phyloP scores from a whole-genome alignment of 2,329 filamentous ascomycete species.

The Parafenestella ontariensis region DNA sequence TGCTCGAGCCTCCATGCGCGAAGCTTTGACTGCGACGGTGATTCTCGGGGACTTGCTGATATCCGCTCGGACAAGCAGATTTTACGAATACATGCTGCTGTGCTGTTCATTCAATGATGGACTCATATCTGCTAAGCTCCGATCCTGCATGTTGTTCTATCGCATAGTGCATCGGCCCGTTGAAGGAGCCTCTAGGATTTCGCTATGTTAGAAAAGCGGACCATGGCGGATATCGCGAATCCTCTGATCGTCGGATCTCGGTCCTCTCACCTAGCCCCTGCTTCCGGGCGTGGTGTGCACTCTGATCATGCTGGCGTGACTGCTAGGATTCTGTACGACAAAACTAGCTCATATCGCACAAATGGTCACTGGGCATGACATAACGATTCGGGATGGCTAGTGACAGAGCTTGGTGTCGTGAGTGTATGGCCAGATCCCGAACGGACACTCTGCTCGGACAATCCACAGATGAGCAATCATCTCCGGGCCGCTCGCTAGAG shows the following conservation, averaged over 20 bases:
- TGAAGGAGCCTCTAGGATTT: neutral
- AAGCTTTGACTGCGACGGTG: conserved; percentile 4
- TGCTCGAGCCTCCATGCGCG: conserved; percentile 18
- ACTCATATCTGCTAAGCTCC: conserved; percentile 3
- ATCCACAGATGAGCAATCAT: conserved; percentile 6
- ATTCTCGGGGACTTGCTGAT: conserved; percentile 18
- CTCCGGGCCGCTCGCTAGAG: conserved; percentile 16
- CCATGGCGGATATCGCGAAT: conserved; percentile 9
- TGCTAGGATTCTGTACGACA: conserved; percentile 31
- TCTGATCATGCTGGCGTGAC: conserved; percentile 33
- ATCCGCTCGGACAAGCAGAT: no score
- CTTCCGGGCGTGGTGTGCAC: conserved; percentile 6
- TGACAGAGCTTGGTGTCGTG: conserved; percentile 18
- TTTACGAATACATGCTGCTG: conserved; percentile 8
- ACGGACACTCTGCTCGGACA: conserved; percentile 7
- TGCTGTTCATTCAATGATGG: conserved; percentile 4
- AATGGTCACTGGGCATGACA: conserved; percentile 25
- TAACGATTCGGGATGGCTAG: conserved; percentile 21
- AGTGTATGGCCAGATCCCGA: conserved; percentile 20
- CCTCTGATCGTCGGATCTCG: conserved; percentile 15
- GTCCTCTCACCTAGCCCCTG: conserved; percentile 6
- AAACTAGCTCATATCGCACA: conserved; percentile 14
- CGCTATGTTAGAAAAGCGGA: conserved; percentile 6
- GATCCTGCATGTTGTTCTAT: conserved; percentile 3
- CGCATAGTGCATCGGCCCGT: conserved; percentile 5